Base-by-base conservation (phyloP, 1,284 basidiomycete genomes). In the Sphaerobolus stellatus region DNA sequence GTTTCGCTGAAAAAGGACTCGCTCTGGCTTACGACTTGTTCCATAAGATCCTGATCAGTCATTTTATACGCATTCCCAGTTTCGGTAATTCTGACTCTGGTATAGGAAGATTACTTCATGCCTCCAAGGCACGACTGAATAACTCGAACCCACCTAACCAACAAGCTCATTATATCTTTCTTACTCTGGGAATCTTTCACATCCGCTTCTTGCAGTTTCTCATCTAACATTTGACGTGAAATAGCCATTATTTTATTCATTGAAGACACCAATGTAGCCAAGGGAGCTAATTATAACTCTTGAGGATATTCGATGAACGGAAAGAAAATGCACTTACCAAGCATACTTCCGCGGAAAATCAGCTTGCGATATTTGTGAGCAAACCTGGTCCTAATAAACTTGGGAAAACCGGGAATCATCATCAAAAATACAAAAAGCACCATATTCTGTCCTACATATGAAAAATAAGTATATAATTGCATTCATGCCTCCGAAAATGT, bases 81-180 rank as follows among this genome's bases (percentile, higher is more conserved):
- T 52, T 71, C 69, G 22, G 41, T 48, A 52, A 59, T 57, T 18
- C 76, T 64, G 5, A 75, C 75, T 24, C 75, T 53, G 3, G 20
- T 13, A 18, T 8, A 13, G 2, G 13, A 46, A n/a, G n/a, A n/a
- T n/a, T n/a, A n/a, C 9, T 13, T 29, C 22, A 16, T 22, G 33
- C 16, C 34, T 27, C 34, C 30, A 36, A 33, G 30, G 9, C 28
- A 24, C 9, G 25, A 34, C 4, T 29, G 13, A 3, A 31, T n/a
- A 41, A 34, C 14, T 16, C 2, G 27, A 18, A 34, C 14, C 2
- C 27, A 53, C 52, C 52, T 70, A 5, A 80, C 73, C 1, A 80
- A 67, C 25, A 80, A 60, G 46, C 71, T 74, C 78, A 80, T 80
- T 43, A 80, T 76, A 62, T 80, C 78, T 52, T 72, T 70, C 62